Evolutionary conservation across 148 eudicot genomes (phyloP).

Genomic region (Silene uniflora): DNA sequence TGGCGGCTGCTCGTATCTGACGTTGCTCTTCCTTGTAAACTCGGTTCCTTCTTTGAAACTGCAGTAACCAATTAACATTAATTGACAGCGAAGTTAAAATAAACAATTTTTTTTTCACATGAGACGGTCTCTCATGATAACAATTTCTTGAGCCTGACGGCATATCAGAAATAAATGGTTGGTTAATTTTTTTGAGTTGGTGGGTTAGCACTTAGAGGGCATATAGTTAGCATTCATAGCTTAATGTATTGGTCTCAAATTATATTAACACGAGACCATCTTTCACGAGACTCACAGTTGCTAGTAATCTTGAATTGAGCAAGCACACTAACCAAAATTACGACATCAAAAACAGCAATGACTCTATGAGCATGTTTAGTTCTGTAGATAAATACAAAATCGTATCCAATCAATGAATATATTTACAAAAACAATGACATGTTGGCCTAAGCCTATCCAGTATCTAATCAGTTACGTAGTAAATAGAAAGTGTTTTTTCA

Average conservation of each 20-base stretch:
- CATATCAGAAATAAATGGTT: not conserved
- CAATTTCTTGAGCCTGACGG: too few species aligned
- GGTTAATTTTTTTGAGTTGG: too few species aligned
- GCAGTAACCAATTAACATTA: constrained; percentile 18
- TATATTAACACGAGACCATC: not conserved
- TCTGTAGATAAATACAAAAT: not conserved
- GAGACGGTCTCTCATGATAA: too few species aligned
- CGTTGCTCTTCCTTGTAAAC: constrained; percentile 96
- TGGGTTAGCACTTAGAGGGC: too few species aligned
- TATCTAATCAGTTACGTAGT: too few species aligned
- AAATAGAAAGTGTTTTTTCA: too few species aligned
- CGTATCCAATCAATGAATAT: too few species aligned
- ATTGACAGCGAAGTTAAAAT: not conserved
- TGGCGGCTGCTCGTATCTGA: constrained; percentile 82
- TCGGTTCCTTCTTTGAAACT: constrained; percentile 90
- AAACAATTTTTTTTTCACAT: too few species aligned
- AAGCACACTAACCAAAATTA: not conserved
- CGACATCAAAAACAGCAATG: not conserved
- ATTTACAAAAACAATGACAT: too few species aligned
- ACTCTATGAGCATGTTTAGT: not conserved
- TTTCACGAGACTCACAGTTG: not conserved
- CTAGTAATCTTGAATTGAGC: not conserved
- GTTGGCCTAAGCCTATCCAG: too few species aligned
- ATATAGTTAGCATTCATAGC: not conserved
- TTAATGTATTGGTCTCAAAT: not conserved